These are phyloP conservation scores for Entomortierella chlamydospora DNA, from an alignment of 192 early-diverging fungal genomes.

Conservation along the genomic window DNA sequence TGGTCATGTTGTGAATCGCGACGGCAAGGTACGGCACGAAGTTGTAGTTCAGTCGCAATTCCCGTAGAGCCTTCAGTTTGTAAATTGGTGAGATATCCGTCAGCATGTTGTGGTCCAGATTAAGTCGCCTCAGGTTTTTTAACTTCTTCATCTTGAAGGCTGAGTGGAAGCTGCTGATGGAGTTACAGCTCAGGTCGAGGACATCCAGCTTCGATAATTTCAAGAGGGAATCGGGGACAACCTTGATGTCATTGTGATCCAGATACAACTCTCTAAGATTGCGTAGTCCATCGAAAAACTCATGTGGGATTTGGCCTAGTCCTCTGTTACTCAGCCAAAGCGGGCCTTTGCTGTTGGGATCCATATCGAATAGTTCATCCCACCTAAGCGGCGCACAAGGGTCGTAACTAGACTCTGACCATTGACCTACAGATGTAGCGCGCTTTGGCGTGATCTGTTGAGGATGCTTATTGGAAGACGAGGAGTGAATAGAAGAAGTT, in stretches of 20 bases:
- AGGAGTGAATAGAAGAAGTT: conserved; percentile 19
- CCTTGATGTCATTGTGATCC: conserved; percentile 58
- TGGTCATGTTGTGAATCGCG: conserved; percentile 49
- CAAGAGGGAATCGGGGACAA: conserved; percentile 58
- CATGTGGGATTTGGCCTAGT: conserved; percentile 53
- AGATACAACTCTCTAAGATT: conserved; percentile 58
- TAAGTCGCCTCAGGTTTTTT: conserved; percentile 52
- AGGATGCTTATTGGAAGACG: conserved; percentile 3
- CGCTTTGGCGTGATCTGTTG: not conserved
- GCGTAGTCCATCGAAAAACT: conserved; percentile 57
- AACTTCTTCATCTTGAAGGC: conserved; percentile 56
- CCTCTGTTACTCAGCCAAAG: conserved; percentile 44
- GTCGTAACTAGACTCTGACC: conserved; percentile 52
- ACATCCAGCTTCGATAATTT: conserved; percentile 58
- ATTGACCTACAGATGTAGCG: conserved; percentile 20
- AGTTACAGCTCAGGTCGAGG: conserved; percentile 57
- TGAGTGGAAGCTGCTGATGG: conserved; percentile 57
- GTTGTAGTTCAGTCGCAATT: conserved; percentile 55
- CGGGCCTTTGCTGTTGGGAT: conserved; percentile 53
- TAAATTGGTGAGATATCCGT: conserved; percentile 54
- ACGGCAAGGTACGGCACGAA: conserved; percentile 46
- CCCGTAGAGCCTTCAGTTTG: conserved; percentile 56
- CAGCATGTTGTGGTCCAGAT: conserved; percentile 58
- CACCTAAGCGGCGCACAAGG: conserved; percentile 48
- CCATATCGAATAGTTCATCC: conserved; percentile 54